Conservation (phyloP, 225 moss, liverwort and hornwort species). For the Asterella californica region DNA sequence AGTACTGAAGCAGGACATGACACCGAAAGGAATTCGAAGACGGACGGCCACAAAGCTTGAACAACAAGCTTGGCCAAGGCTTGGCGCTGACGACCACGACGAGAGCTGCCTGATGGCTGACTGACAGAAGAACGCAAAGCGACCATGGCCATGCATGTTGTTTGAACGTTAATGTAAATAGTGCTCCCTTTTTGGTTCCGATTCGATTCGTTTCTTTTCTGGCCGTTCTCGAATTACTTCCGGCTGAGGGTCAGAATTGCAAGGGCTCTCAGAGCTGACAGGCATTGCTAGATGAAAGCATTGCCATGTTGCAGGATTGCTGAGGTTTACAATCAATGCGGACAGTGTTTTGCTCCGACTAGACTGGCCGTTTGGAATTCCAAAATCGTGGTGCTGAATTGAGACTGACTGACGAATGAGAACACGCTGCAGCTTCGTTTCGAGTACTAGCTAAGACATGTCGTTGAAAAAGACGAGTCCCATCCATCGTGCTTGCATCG, state of each 20-base stretch:
- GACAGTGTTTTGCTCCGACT: not conserved
- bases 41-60: not conserved
- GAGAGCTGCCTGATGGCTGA: not conserved
- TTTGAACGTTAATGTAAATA: not conserved
- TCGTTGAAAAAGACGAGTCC: slow-evolving; percentile 6
- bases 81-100: not conserved
- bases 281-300: not conserved
- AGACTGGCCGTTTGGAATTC: not conserved
- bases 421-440: not conserved
- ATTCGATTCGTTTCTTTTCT: not conserved
- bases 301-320: not conserved
- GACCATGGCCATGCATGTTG: slow-evolving; percentile 8
- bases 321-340: not conserved
- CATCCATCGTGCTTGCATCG: slow-evolving; percentile 4
- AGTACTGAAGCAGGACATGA: not conserved
- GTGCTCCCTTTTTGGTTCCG: not conserved
- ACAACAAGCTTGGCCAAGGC: not conserved
- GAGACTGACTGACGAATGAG: not conserved
- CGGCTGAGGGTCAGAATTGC: no score
- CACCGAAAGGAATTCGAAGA: not conserved
- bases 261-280: not conserved
- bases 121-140: not conserved
- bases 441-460: not conserved
- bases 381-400: not conserved
- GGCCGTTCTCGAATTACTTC: no score